phyloP scores from a whole-genome alignment of 441 rosid genomes.

The Adansonia gregorii region DNA sequence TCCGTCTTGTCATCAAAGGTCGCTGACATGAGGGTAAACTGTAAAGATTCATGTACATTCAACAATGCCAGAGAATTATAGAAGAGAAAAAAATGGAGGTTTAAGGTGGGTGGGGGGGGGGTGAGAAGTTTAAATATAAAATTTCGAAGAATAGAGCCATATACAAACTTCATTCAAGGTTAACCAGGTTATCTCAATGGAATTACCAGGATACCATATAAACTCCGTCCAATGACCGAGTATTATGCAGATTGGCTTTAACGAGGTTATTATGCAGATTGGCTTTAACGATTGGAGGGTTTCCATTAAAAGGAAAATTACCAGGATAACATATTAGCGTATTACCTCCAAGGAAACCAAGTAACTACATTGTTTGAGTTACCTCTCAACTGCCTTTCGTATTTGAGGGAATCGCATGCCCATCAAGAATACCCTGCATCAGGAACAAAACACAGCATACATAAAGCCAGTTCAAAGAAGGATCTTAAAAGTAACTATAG shows the following conservation, averaged over 20 bases:
- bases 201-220: not conserved
- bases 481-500: not conserved
- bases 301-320: constrained; percentile 7
- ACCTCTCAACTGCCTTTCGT: constrained; percentile 35
- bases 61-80: not conserved
- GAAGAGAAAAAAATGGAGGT: not conserved
- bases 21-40: not conserved
- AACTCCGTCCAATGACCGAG: not conserved
- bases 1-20: not conserved
- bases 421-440: constrained; percentile 69
- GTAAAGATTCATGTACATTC: not conserved
- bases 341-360: not conserved
- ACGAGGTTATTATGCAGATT: not conserved
- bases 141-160: not conserved
- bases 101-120: too few relatives aligned
- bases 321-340: not conserved
- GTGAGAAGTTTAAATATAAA: not conserved
- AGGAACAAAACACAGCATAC: constrained; percentile 17
- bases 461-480: constrained; percentile 4
- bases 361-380: not conserved
- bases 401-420: constrained; percentile 64
- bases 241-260: not conserved
- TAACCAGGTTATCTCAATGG: not conserved
- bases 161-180: not conserved
- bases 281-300: not conserved